Conservation (phyloP, 257 asterid genomes). For the Petunia axillaris region DNA sequence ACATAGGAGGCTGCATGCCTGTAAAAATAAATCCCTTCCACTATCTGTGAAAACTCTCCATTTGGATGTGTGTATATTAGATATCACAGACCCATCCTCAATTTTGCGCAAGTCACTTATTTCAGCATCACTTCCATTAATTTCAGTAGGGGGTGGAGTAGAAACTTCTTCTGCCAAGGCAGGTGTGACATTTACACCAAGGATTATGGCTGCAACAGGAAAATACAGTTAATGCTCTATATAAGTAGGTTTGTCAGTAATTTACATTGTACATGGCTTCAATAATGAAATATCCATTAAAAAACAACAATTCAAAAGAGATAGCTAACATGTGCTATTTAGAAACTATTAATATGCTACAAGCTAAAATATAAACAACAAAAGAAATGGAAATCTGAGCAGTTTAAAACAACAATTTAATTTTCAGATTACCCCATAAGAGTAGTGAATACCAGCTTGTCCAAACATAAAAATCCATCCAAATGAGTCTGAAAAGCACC, state of each 20-base stretch:
- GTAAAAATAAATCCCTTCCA: slow-evolving; percentile 76
- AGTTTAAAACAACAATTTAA: slow-evolving; percentile 10
- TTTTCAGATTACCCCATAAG: neutral
- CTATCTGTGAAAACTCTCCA: slow-evolving; percentile 95
- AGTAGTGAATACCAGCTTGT: slow-evolving; percentile 60
- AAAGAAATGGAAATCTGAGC: slow-evolving; percentile 5
- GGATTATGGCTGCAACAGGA: slow-evolving; percentile 53
- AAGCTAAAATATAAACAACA: slow-evolving; percentile 1
- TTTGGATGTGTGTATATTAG: slow-evolving; percentile 91
- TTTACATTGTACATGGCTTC: neutral
- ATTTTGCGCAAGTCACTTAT: slow-evolving; percentile 51
- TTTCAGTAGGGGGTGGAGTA: slow-evolving; percentile 44
- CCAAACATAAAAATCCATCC: slow-evolving; percentile 70
- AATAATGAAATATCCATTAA: neutral
- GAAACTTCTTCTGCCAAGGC: slow-evolving; percentile 75
- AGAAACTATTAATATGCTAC: neutral
- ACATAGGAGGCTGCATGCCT: slow-evolving; percentile 51
- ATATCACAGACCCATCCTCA: slow-evolving; percentile 77
- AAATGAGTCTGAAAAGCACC: slow-evolving; percentile 43
- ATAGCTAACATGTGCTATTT: neutral
- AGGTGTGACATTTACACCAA: slow-evolving; percentile 56
- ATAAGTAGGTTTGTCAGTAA: neutral
- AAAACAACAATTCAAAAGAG: neutral
- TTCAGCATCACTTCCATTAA: slow-evolving; percentile 39
- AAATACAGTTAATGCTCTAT: neutral